A percentile compares a stretch with the other conserved stretches of the same genome.
phyloP scores from a whole-genome alignment of 2,329 filamentous ascomycete genomes.

The Aspergillus melleus region DNA sequence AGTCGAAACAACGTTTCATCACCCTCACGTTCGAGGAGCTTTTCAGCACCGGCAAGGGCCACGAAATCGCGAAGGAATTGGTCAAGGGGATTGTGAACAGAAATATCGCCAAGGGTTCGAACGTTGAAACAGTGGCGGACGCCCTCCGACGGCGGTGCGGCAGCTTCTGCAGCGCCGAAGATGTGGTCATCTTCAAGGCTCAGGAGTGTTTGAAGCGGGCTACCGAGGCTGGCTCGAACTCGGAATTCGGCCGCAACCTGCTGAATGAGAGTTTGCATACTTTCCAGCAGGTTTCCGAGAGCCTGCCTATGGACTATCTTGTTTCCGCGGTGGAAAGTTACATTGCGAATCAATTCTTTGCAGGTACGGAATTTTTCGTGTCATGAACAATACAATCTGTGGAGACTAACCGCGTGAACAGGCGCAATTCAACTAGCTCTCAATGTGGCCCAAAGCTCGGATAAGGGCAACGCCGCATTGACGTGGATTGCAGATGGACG shows the following conservation, averaged over 20 bases:
- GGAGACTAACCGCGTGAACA: slow-evolving; percentile 22
- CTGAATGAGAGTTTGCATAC: slow-evolving; percentile 86
- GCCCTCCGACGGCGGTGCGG: slow-evolving; percentile 89
- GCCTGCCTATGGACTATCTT: slow-evolving; percentile 77
- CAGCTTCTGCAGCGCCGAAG: slow-evolving; percentile 95
- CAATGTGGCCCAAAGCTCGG: slow-evolving; percentile 77
- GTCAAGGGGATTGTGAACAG: slow-evolving; percentile 98
- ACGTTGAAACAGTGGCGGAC: slow-evolving; percentile 95
- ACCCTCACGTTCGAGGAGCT: slow-evolving; percentile 84
- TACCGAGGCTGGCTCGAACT: slow-evolving; percentile 72
- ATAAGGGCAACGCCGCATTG: slow-evolving; percentile 81
- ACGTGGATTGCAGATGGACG: slow-evolving; percentile 84
- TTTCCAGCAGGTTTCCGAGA: slow-evolving; percentile 85
- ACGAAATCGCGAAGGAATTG: slow-evolving; percentile 86
- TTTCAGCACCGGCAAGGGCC: slow-evolving; percentile 76
- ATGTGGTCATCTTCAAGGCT: slow-evolving; percentile 97
- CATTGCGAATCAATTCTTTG: slow-evolving; percentile 80
- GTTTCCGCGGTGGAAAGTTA: slow-evolving; percentile 77
- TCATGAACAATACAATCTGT: slow-evolving; percentile 9
- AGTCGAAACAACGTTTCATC: slow-evolving; percentile 67
- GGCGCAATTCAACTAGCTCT: slow-evolving; percentile 84
- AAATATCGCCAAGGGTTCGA: slow-evolving; percentile 94
- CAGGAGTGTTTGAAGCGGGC: slow-evolving; percentile 92
- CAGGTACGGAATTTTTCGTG: slow-evolving; percentile 49
- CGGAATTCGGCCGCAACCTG: slow-evolving; percentile 73